These are phyloP conservation scores for Hypseocharis bilobata DNA, from an alignment of 441 rosid genomes.

Conservation along the genomic window DNA sequence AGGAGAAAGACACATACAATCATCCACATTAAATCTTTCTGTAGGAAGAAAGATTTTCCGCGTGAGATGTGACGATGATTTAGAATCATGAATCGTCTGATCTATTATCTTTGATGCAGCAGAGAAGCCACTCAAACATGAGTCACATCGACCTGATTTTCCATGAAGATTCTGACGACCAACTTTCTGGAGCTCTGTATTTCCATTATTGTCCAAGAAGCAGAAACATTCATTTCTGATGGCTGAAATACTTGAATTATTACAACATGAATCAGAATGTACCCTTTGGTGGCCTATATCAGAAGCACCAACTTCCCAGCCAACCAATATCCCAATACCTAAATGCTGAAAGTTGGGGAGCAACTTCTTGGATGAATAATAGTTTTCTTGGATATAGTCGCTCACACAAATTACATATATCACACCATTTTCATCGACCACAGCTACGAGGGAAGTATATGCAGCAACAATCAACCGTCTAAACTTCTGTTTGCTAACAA, in stretches of 20 bases:
- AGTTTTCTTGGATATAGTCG: conserved; percentile 41
- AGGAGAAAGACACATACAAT: conserved; percentile 65
- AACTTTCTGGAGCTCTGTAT: conserved; percentile 26
- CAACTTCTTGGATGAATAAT: conserved; percentile 31
- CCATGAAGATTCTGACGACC: conserved; percentile 28
- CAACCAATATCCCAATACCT: conserved; percentile 57
- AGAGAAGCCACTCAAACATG: conserved; percentile 45
- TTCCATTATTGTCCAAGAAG: conserved; percentile 24
- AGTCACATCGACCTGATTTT: conserved; percentile 28
- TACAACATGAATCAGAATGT: conserved; percentile 22
- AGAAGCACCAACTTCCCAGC: conserved; percentile 66
- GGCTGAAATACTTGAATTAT: conserved; percentile 24
- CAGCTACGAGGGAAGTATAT: conserved; percentile 65
- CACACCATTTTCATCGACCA: conserved; percentile 65
- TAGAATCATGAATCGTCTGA: conserved; percentile 29
- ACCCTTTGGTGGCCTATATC: conserved; percentile 51
- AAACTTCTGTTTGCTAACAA: conserved; percentile 45
- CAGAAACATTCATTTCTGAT: conserved; percentile 24
- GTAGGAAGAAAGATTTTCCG: conserved; percentile 56
- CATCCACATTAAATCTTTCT: conserved; percentile 50
- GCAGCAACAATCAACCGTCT: conserved; percentile 63
- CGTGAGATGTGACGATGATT: conserved; percentile 30
- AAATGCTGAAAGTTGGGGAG: conserved; percentile 44
- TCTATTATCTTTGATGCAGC: conserved; percentile 32
- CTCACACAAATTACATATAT: conserved; percentile 48